These are phyloP conservation scores for Magnolia changhungtana DNA, from an alignment of 164 flowering plant species.

Conservation along the genomic window DNA sequence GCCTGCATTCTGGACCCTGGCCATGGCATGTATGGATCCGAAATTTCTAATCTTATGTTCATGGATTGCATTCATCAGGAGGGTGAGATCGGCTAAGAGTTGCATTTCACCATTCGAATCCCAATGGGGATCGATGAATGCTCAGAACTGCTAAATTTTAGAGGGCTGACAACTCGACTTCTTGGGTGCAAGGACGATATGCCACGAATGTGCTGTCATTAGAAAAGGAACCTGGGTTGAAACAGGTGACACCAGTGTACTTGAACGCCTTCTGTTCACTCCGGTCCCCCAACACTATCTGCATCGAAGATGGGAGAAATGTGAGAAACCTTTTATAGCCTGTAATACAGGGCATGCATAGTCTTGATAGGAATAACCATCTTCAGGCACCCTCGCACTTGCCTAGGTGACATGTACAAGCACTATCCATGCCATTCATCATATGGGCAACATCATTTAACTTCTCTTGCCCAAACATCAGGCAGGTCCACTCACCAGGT, in stretches of 20 bases:
- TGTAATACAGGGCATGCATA: not conserved
- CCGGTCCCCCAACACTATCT: slow-evolving; percentile 87
- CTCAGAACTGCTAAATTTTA: slow-evolving; percentile 15
- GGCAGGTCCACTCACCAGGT: no score
- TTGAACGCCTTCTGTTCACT: slow-evolving; percentile 90
- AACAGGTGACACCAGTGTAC: slow-evolving; percentile 79
- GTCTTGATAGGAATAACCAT: not conserved
- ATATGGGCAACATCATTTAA: no score
- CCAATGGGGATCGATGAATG: not conserved
- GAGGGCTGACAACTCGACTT: slow-evolving; percentile 79
- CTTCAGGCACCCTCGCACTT: no score
- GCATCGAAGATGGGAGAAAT: slow-evolving; percentile 19
- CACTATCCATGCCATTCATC: no score
- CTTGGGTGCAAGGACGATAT: slow-evolving; percentile 81
- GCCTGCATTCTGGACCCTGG: not conserved
- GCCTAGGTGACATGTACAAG: no score
- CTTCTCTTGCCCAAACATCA: no score
- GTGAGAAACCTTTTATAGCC: not conserved
- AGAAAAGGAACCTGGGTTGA: slow-evolving; percentile 94
- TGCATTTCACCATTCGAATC: not conserved
- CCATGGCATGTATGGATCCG: not conserved
- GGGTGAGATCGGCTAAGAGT: not conserved
- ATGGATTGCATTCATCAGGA: not conserved
- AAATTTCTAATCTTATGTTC: not conserved
- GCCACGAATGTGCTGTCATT: slow-evolving; percentile 77